Percentiles rank a stretch among this genome's conserved stretches.
These are phyloP conservation scores for Trypanosoma melophagium DNA, from an alignment of 208 protist genomes.

Conservation along the genomic window DNA sequence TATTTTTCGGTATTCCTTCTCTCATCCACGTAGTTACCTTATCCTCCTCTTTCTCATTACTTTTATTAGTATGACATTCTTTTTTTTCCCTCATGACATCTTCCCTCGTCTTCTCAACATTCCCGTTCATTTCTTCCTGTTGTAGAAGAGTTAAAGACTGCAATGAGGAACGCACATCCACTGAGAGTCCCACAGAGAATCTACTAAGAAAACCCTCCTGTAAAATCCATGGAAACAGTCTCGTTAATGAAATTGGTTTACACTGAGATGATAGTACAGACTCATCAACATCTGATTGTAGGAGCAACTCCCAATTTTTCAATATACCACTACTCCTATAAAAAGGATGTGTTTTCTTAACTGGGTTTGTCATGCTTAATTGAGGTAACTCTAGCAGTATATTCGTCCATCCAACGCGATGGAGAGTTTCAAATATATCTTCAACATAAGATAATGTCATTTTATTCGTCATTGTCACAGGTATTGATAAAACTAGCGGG, in stretches of 20 bases:
- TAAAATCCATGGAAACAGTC: slow-evolving; percentile 4
- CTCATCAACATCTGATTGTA: neutral
- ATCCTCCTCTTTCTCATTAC: neutral
- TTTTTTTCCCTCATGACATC: neutral
- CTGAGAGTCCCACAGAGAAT: slow-evolving; percentile 4
- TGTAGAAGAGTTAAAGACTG: slow-evolving; percentile 1
- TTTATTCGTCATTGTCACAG: neutral
- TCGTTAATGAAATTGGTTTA: neutral
- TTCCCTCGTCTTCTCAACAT: neutral
- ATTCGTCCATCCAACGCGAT: slow-evolving; percentile 9
- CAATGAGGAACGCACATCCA: slow-evolving; percentile 8
- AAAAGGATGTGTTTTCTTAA: neutral
- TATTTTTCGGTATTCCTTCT: neutral
- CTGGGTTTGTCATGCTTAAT: neutral
- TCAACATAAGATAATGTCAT: neutral
- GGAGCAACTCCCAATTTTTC: neutral
- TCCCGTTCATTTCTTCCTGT: neutral
- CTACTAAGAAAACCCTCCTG: slow-evolving; percentile 8
- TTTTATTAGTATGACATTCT: too few relatives aligned
- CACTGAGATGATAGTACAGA: neutral
- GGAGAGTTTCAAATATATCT: slow-evolving; percentile 6
- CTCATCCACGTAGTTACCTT: too few relatives aligned
- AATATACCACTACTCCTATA: neutral
- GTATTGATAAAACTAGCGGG: neutral
- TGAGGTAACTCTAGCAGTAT: neutral